These are phyloP conservation scores for Phytophthora palmivora DNA, from an alignment of 352 stramenopile genomes.

Conservation along the genomic window DNA sequence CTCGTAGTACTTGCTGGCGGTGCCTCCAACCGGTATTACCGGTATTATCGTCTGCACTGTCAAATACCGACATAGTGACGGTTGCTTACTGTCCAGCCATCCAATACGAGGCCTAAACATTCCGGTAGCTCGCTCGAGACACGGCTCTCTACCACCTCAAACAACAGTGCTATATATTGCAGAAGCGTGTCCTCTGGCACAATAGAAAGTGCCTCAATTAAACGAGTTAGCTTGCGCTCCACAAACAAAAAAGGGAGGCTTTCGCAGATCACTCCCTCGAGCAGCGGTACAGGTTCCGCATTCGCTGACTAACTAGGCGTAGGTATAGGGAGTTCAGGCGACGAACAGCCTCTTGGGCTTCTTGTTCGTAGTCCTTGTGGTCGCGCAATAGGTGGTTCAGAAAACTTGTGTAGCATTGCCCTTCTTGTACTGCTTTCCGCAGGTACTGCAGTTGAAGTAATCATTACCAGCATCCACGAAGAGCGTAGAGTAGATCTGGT, in stretches of 20 bases:
- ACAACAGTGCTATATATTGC: not conserved
- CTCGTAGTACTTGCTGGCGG: no score
- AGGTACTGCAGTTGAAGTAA: constrained; percentile 21
- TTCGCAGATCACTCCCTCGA: not conserved
- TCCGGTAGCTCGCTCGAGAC: not conserved
- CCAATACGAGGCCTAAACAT: not conserved
- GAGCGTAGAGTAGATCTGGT: constrained; percentile 22
- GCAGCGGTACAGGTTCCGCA: not conserved
- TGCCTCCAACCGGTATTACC: no score
- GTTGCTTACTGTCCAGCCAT: not conserved
- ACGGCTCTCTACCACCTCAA: not conserved
- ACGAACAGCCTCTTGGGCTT: not conserved
- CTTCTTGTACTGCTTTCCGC: constrained; percentile 26
- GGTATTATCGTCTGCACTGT: not conserved
- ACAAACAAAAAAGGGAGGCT: not conserved
- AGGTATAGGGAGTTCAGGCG: not conserved
- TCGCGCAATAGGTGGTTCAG: not conserved
- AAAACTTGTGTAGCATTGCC: constrained; percentile 24
- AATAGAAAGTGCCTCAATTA: not conserved
- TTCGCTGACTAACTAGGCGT: not conserved
- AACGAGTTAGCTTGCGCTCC: not conserved
- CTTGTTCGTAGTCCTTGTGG: not conserved
- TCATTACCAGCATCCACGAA: constrained; percentile 14
- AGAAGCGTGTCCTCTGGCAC: not conserved
- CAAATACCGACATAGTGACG: not conserved